Base-by-base conservation (phyloP, 1,139 yeast genomes). In the Suhomyces bolitotheri region DNA sequence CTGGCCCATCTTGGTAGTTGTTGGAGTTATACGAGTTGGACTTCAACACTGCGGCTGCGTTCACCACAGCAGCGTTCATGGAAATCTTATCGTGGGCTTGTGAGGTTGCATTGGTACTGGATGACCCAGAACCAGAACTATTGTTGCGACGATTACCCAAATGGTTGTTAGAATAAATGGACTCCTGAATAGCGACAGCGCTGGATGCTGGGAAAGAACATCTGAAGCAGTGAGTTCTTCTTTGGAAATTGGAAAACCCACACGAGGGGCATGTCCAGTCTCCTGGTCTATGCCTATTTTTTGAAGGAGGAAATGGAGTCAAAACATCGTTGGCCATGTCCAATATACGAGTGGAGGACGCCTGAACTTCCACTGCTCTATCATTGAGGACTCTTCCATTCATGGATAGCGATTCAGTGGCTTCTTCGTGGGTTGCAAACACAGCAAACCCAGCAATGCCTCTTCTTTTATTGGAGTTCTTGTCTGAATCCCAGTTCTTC, bases 221-320 rank as follows among this genome's bases (percentile, higher is more conserved):
- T 46, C 97, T 73, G 67, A 89, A 88, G 61, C 97, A 90, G 4
- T 95, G 95, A 2, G 95, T 86, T 60, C 97, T 76, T 52, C 97
- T 78, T 62, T 90, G 97, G 63, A 90, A 90, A 56, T 90, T 90
- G 24, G 95, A 85, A 55, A 90, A 90, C 1, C 97, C 96, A 67
- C 97, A 90, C 5, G 92, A 82, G 12, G 96, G 96, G 62, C 97
- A 90, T 6, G 87, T 86, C 97, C 97, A 90, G 56, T 90, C 97
- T 16, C 97, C 97, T 0, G 97, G 97, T 53, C 97, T 73, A 16
- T 96, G 96, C 49, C 95, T 75, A 58, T 89, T 89, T 52, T 89
- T 89, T 32, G 87, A 81, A 16, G 89, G 82, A 10, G 96, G 96
- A 60, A 90, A 89, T 7, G 95, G 87, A 0, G 87, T 73, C 39